These are phyloP conservation scores for Ceratopteris richardii DNA, from an alignment of 75 land plant genomes.

Conservation along the genomic window DNA sequence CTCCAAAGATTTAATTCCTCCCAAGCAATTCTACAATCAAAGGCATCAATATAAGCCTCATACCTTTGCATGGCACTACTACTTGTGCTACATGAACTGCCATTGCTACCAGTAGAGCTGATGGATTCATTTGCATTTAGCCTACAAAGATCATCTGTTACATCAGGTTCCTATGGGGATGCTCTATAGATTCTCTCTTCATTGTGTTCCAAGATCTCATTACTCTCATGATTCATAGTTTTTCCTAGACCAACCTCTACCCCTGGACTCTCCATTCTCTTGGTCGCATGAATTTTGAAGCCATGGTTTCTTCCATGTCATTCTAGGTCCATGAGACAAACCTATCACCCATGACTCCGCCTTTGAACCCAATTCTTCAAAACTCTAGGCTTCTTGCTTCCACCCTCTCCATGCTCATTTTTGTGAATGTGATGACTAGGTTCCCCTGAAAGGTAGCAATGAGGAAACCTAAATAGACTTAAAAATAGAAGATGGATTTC, in stretches of 20 bases:
- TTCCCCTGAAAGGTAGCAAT: neutral
- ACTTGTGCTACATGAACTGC: conserved; percentile 56
- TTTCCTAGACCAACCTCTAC: neutral
- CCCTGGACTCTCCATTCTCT: neutral
- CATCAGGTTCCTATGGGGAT: neutral
- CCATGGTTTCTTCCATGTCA: conserved; percentile 14
- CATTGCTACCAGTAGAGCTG: conserved; percentile 61
- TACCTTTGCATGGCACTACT: conserved; percentile 48
- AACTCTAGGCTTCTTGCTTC: conserved; percentile 41
- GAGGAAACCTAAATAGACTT: neutral
- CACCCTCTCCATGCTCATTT: conserved; percentile 42
- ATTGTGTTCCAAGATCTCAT: neutral
- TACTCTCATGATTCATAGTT: neutral
- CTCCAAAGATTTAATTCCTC: conserved; percentile 87
- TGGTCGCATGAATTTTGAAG: neutral
- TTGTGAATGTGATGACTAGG: neutral
- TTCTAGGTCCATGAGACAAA: conserved; percentile 8
- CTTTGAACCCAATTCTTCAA: conserved; percentile 41
- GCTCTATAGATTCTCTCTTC: neutral
- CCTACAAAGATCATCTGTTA: neutral
- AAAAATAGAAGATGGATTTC: conserved; percentile 4
- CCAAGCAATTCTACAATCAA: conserved; percentile 91
- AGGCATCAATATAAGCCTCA: conserved; percentile 50
- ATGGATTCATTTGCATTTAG: conserved; percentile 31
- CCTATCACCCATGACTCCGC: conserved; percentile 51